These are phyloP conservation scores for Conoideocrella luteorostrata DNA, from an alignment of 2,329 filamentous ascomycete species.

Conservation along the genomic window DNA sequence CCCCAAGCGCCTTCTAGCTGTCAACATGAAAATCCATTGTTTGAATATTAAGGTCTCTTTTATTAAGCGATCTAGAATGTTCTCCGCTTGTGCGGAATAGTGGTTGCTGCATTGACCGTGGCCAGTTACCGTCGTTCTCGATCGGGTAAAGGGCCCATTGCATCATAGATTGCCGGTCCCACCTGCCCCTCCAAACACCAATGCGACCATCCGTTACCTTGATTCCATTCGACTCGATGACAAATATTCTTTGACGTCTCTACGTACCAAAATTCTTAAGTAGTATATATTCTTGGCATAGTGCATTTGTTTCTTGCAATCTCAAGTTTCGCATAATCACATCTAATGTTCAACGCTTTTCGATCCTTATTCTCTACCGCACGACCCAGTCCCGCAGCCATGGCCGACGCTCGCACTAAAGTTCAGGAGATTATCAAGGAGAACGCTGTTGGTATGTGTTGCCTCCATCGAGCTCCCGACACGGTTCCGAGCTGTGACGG, in stretches of 20 bases:
- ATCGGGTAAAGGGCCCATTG: neutral
- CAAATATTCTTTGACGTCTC: conserved; percentile 1
- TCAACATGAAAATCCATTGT: too few relatives aligned
- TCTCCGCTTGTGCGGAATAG: too few relatives aligned
- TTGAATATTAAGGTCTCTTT: too few relatives aligned
- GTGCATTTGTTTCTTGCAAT: neutral
- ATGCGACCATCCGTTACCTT: neutral
- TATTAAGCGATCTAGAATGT: too few relatives aligned
- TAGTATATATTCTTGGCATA: neutral
- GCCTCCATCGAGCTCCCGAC: neutral
- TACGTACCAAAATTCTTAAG: neutral
- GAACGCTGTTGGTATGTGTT: conserved; percentile 68
- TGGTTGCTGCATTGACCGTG: too few relatives aligned
- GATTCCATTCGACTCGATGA: neutral
- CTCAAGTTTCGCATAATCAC: neutral
- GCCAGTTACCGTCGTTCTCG: neutral
- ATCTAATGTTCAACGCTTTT: conserved; percentile 55
- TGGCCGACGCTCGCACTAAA: conserved; percentile 79
- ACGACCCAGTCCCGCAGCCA: conserved; percentile 51
- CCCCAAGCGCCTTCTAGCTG: too few relatives aligned
- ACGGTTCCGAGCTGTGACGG: too few relatives aligned
- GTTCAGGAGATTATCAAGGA: conserved; percentile 82
- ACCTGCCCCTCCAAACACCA: conserved; percentile 4
- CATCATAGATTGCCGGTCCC: conserved; percentile 5
- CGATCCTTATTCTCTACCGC: conserved; percentile 62